Percentiles rank a stretch among this genome's conserved stretches.
phyloP scores from a whole-genome alignment of 2,329 filamentous ascomycete species.

The Fusarium verrucosum region DNA sequence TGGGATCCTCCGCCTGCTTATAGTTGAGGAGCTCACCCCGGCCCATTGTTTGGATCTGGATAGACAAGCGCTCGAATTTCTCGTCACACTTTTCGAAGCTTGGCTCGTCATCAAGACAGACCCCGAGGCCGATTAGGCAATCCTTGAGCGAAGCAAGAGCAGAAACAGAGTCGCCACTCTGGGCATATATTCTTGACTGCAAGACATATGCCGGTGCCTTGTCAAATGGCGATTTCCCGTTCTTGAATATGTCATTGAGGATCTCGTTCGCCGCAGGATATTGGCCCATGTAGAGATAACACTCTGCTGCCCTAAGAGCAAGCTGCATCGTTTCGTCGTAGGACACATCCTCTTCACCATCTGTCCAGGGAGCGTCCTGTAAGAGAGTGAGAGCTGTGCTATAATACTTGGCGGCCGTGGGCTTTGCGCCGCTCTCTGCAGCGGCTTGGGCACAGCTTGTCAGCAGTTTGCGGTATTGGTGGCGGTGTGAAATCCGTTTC shows the following conservation, averaged over 20 bases:
- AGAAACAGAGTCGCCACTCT: conserved; percentile 74
- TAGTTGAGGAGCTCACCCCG: conserved; percentile 56
- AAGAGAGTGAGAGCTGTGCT: conserved; percentile 79
- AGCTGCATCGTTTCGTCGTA: conserved; percentile 88
- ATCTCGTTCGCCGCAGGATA: conserved; percentile 72
- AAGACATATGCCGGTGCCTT: conserved; percentile 87
- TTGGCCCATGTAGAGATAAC: conserved; percentile 81
- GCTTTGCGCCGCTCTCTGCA: conserved; percentile 82
- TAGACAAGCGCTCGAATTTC: conserved; percentile 72
- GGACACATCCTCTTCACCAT: conserved; percentile 73
- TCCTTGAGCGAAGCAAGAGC: conserved; percentile 76
- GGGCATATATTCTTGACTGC: conserved; percentile 79
- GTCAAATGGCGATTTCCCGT: conserved; percentile 77
- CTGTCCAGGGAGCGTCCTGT: conserved; percentile 81
- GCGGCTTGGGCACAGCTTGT: conserved; percentile 82
- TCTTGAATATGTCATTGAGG: conserved; percentile 74
- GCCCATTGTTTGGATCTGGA: conserved; percentile 68
- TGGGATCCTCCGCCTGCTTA: conserved; percentile 58
- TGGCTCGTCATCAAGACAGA: conserved; percentile 71
- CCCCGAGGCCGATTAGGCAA: conserved; percentile 74
- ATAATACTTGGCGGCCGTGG: conserved; percentile 85
- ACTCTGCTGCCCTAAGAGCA: conserved; percentile 82
- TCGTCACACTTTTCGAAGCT: conserved; percentile 81
- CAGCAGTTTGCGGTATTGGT: conserved; percentile 77
- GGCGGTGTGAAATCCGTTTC: conserved; percentile 65